Percentiles rank a stretch among this genome's conserved stretches.
These are phyloP conservation scores for Diplocarpon mali DNA, from an alignment of 2,329 filamentous ascomycete species.

Conservation along the genomic window DNA sequence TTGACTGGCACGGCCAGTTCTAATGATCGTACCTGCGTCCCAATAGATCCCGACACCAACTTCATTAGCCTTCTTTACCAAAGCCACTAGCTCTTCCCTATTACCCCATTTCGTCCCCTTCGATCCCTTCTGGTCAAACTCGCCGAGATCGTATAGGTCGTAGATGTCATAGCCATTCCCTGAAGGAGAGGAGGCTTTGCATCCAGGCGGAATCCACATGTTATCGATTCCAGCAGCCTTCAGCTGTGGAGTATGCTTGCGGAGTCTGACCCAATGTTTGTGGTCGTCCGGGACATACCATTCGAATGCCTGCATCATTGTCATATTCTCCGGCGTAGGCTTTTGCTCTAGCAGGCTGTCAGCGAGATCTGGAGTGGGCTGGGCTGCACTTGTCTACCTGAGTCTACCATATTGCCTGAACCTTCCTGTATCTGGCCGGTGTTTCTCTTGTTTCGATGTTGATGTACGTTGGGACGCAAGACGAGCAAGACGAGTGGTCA, in stretches of 20 bases:
- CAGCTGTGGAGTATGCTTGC: slow-evolving; percentile 39
- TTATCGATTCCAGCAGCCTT: slow-evolving; percentile 49
- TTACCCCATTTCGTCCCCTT: slow-evolving; percentile 58
- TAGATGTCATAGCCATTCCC: slow-evolving; percentile 62
- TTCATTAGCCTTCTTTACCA: slow-evolving; percentile 40
- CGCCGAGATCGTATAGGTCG: slow-evolving; percentile 59
- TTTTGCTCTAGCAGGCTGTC: slow-evolving; percentile 13
- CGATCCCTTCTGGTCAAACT: slow-evolving; percentile 60
- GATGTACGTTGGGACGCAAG: too few species aligned
- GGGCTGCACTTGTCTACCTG: slow-evolving; percentile 6
- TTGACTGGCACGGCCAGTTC: background rate
- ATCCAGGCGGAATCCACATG: slow-evolving; percentile 61
- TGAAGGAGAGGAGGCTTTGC: slow-evolving; percentile 50
- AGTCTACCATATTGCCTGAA: slow-evolving; percentile 12
- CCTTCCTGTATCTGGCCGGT: too few species aligned
- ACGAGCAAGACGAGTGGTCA: too few species aligned
- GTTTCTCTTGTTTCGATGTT: too few species aligned
- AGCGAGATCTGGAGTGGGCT: background rate
- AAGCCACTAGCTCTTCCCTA: slow-evolving; percentile 45
- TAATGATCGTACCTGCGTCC: slow-evolving; percentile 37
- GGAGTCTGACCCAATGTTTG: slow-evolving; percentile 50
- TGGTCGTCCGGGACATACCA: slow-evolving; percentile 56
- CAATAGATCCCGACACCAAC: slow-evolving; percentile 49
- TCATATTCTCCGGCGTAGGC: slow-evolving; percentile 35
- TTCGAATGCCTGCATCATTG: slow-evolving; percentile 61